Conservation (phyloP, 805 yeast species). For the Metschnikowia drakensbergensis region DNA sequence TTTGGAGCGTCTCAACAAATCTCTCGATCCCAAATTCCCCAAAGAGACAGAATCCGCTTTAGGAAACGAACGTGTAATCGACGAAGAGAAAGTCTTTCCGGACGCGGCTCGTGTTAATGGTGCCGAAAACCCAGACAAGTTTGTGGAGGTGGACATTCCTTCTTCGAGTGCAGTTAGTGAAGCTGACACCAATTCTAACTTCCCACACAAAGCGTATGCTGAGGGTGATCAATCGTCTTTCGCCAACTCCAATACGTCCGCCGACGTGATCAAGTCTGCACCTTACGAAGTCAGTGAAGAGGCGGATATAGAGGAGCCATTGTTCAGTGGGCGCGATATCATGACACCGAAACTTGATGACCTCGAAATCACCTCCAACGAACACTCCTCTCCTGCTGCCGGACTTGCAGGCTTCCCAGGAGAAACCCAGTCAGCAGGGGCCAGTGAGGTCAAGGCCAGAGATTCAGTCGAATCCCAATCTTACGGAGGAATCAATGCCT, state of each 20-base stretch:
- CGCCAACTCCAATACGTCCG: background rate
- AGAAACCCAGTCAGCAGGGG: background rate
- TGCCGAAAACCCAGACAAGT: conserved; percentile 17
- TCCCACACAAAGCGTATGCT: background rate
- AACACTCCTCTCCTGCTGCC: background rate
- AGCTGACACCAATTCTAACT: background rate
- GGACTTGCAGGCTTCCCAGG: background rate
- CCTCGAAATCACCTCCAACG: background rate
- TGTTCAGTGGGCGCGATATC: background rate
- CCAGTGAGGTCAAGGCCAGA: background rate
- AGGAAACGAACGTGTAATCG: background rate
- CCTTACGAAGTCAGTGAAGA: conserved; percentile 3
- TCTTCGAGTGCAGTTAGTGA: conserved; percentile 22
- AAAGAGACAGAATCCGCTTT: background rate
- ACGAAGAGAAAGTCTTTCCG: background rate
- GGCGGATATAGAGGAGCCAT: background rate
- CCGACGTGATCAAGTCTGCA: background rate
- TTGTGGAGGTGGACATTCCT: conserved; percentile 30
- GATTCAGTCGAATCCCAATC: background rate
- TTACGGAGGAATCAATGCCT: conserved; percentile 1
- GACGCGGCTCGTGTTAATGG: background rate
- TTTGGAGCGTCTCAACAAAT: conserved; percentile 15
- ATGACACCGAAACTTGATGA: background rate
- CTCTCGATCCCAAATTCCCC: conserved; percentile 26
- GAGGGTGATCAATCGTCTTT: conserved; percentile 1